Evolutionary conservation across 73 alveolate genomes (phyloP).

Genomic region (Paramecium pentaurelia): DNA sequence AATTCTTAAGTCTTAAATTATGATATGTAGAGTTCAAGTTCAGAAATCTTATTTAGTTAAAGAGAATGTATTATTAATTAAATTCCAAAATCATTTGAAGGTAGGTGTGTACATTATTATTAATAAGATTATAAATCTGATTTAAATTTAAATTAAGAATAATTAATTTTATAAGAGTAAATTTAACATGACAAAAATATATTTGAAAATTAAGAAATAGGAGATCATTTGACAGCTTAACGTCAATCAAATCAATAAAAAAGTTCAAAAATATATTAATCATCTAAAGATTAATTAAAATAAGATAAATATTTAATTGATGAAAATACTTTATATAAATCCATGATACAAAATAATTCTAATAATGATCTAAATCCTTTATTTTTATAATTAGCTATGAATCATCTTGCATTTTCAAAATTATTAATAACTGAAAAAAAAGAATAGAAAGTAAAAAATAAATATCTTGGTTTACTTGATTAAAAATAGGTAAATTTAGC

Average conservation of each 20-base stretch:
- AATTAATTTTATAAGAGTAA: background rate
- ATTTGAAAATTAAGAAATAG: background rate
- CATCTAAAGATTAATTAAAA: background rate
- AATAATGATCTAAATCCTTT: background rate
- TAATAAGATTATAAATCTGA: background rate
- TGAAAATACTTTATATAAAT: background rate
- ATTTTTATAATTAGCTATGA: background rate
- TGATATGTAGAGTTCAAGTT: background rate
- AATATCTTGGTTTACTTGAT: background rate
- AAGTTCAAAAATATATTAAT: background rate
- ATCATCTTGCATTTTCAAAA: slow-evolving; percentile 21
- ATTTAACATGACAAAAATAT: background rate
- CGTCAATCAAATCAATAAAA: background rate
- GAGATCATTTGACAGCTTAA: slow-evolving; percentile 18
- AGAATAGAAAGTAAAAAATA: background rate
- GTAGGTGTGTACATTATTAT: background rate
- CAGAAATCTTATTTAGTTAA: background rate
- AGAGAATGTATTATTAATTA: background rate
- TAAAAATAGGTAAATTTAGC: background rate
- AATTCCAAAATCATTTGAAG: background rate
- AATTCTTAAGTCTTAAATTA: background rate
- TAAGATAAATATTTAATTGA: background rate
- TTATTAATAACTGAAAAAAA: background rate
- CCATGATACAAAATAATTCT: background rate
- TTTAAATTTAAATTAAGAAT: background rate